Percentiles rank a stretch among this genome's conserved stretches.
These are phyloP conservation scores for Collybiopsis luxurians DNA, from an alignment of 768 basidiomycete species.

Conservation along the genomic window DNA sequence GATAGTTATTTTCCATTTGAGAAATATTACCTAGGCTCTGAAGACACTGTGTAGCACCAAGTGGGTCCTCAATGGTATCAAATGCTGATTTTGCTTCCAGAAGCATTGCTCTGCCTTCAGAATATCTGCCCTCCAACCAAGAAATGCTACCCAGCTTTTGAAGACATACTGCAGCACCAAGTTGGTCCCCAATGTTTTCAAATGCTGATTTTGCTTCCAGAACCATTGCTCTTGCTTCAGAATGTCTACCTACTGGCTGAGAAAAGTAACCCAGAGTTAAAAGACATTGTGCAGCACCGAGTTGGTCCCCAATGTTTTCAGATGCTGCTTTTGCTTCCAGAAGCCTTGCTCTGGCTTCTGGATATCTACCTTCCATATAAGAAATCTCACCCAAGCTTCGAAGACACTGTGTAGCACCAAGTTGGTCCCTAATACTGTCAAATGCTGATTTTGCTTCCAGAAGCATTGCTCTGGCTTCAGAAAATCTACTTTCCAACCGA, in stretches of 20 bases:
- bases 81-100: neutral
- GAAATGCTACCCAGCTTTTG: constrained; percentile 6
- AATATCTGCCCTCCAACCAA: neutral
- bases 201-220: neutral
- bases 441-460: neutral
- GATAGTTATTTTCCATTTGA: no score
- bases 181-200: neutral
- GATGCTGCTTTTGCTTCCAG: neutral
- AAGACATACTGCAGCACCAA: constrained; percentile 7
- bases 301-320: neutral
- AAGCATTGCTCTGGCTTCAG: neutral
- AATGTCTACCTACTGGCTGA: neutral
- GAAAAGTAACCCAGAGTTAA: neutral
- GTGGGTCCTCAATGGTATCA: neutral
- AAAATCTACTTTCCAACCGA: neutral
- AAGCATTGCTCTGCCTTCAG: neutral
- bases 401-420: constrained; percentile 7
- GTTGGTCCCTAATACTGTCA: neutral
- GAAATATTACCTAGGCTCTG: constrained; percentile 7
- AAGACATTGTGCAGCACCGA: no score
- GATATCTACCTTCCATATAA: constrained; percentile 2
- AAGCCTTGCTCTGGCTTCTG: constrained; percentile 1
- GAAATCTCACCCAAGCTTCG: constrained; percentile 1
- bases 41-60: constrained; percentile 8
- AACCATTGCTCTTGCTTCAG: constrained; percentile 4